A percentile compares a stretch with the other conserved stretches of the same genome.
Conservation (phyloP, 2,329 filamentous ascomycete genomes). For the Ophiocordyceps camponoti-floridani region DNA sequence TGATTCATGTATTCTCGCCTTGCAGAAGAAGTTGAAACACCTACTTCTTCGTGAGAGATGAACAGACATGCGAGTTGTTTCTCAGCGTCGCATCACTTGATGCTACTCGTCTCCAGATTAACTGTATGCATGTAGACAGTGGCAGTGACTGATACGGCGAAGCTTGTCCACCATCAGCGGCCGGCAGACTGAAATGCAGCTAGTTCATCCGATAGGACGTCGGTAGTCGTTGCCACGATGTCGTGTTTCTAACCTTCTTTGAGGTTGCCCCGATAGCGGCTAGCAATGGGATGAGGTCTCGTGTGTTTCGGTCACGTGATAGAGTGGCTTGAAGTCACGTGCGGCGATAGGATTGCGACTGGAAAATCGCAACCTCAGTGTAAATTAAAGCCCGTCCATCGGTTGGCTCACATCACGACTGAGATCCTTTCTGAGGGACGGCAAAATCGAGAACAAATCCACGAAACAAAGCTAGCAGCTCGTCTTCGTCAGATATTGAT, state of each 20-base stretch:
- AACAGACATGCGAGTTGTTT: not conserved
- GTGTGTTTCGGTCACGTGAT: not conserved
- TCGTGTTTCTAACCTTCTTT: not conserved
- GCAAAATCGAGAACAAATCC: no score
- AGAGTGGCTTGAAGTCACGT: no score
- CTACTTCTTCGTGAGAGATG: not conserved
- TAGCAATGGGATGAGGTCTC: not conserved
- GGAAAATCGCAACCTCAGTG: no score
- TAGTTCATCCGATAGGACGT: not conserved
- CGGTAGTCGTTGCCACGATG: not conserved
- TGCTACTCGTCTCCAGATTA: not conserved
- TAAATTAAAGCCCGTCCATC: no score
- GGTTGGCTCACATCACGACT: no score
- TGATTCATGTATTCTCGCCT: not conserved
- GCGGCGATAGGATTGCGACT: no score
- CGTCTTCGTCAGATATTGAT: no score
- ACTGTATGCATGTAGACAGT: not conserved
- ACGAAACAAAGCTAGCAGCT: no score
- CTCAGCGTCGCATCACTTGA: not conserved
- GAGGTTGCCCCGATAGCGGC: not conserved
- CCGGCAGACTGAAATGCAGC: not conserved
- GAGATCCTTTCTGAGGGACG: no score
- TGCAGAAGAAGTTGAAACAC: not conserved
- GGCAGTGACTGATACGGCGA: not conserved
- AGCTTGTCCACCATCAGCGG: no score